Evolutionary conservation across 2,329 filamentous ascomycete species (phyloP).

Genomic region (Cordyceps farinosa): DNA sequence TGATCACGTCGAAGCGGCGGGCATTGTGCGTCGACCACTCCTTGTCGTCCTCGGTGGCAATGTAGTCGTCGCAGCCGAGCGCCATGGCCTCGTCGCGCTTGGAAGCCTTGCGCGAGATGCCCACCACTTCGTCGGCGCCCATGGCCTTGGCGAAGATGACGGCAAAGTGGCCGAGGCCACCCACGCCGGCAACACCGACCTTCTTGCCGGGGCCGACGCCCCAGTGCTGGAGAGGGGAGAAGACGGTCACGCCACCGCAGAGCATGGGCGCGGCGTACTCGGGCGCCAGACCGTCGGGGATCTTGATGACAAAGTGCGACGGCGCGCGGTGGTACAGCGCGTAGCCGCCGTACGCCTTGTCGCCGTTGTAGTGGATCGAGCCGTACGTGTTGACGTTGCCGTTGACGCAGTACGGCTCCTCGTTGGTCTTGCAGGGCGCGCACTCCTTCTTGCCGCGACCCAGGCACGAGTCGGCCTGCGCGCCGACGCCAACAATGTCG

Average conservation of each 20-base stretch:
- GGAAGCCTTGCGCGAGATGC: constrained; percentile 50
- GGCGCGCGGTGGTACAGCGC: constrained; percentile 33
- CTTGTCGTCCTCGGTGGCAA: constrained; percentile 43
- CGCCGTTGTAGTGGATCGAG: constrained; percentile 28
- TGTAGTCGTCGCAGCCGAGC: constrained; percentile 54
- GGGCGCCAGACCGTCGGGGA: constrained; percentile 40
- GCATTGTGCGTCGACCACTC: constrained; percentile 53
- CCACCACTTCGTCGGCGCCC: constrained; percentile 58
- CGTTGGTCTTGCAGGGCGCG: constrained; percentile 38
- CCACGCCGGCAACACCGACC: constrained; percentile 64
- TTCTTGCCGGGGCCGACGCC: constrained; percentile 63
- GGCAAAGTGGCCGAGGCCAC: constrained; percentile 67
- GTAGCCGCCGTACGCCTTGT: constrained; percentile 48
- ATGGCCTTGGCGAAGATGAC: constrained; percentile 66
- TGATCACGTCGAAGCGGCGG: constrained; percentile 53
- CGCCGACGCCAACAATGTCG: constrained; percentile 61
- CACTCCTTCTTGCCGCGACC: constrained; percentile 33
- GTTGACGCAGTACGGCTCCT: constrained; percentile 40
- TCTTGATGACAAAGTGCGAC: constrained; percentile 47
- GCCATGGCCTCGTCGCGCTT: constrained; percentile 55
- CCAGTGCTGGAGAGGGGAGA: constrained; percentile 58
- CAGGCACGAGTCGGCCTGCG: constrained; percentile 55
- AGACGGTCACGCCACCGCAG: constrained; percentile 68
- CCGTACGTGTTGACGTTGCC: constrained; percentile 51
- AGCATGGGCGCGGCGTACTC: constrained; percentile 59